phyloP scores from a whole-genome alignment of 371 early-diverging fungal genomes.

The Mortierella sp. region DNA sequence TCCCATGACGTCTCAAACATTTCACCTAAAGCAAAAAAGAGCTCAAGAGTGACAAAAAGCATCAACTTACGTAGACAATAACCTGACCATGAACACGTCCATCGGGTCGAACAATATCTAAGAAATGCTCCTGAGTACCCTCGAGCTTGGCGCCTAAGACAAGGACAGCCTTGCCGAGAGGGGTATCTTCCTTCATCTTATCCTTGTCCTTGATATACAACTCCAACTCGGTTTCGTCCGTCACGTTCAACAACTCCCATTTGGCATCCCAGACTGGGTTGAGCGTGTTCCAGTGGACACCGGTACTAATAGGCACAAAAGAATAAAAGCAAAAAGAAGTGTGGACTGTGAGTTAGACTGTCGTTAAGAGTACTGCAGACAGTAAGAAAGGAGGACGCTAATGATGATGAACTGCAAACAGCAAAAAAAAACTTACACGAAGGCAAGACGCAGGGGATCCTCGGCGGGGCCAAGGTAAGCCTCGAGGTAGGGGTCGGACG shows the following conservation, averaged over 20 bases:
- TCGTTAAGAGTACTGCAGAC: no score
- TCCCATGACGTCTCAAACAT: background rate
- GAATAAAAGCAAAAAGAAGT: background rate
- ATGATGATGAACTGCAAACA: conserved; percentile 2
- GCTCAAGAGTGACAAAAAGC: no score
- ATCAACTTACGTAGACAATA: conserved; percentile 19
- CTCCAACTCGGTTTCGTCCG: conserved; percentile 35
- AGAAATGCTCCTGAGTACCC: conserved; percentile 27
- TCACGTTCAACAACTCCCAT: conserved; percentile 40
- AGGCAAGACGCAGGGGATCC: conserved; percentile 21
- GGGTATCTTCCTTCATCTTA: conserved; percentile 47
- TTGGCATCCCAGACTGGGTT: conserved; percentile 49
- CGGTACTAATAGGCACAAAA: conserved; percentile 24
- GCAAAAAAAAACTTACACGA: conserved; percentile 23
- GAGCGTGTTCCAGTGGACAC: conserved; percentile 48
- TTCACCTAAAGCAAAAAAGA: background rate
- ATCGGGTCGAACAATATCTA: conserved; percentile 30
- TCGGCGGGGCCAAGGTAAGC: conserved; percentile 42
- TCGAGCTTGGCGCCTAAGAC: conserved; percentile 29
- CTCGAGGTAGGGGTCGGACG: conserved; percentile 49
- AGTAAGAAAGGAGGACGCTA: conserved; percentile 22
- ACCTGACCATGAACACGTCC: conserved; percentile 30
- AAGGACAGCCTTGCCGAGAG: conserved; percentile 30
- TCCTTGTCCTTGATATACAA: conserved; percentile 47
- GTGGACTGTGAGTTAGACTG: background rate